Conservation (phyloP, 2,329 filamentous ascomycete species). For the Arthrinium phaeospermum region DNA sequence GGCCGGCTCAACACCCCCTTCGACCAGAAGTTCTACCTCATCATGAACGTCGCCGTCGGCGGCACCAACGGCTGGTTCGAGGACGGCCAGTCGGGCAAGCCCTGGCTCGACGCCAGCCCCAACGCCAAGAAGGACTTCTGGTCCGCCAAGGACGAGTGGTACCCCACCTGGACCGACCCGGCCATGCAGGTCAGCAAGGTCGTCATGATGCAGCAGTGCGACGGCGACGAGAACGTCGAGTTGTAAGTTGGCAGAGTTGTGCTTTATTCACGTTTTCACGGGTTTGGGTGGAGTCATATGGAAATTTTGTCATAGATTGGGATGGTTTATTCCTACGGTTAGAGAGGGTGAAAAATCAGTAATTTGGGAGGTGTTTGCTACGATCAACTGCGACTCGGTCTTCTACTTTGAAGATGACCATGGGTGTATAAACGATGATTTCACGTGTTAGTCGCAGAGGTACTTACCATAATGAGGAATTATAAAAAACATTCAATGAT, state of each 20-base stretch:
- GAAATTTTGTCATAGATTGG: not conserved
- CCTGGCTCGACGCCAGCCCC: constrained; percentile 74
- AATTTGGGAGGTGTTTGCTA: not conserved
- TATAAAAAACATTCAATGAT: not conserved
- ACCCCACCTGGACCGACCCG: constrained; percentile 73
- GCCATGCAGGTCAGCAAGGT: constrained; percentile 74
- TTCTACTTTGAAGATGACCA: not conserved
- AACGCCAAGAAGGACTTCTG: constrained; percentile 80
- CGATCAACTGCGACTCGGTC: not conserved
- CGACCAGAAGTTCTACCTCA: constrained; percentile 77
- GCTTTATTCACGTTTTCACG: not conserved
- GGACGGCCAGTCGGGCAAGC: constrained; percentile 74
- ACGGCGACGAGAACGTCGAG: constrained; percentile 56
- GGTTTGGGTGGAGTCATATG: not conserved
- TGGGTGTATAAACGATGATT: constrained; percentile 5
- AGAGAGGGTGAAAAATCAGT: not conserved
- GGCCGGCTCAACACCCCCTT: constrained; percentile 71
- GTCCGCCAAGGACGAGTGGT: constrained; percentile 69
- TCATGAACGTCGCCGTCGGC: constrained; percentile 77
- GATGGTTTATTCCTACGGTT: not conserved
- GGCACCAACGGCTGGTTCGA: constrained; percentile 85
- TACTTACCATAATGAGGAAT: not conserved
- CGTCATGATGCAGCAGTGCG: constrained; percentile 73
- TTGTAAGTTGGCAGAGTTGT: not conserved
- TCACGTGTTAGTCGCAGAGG: not conserved